Base-by-base conservation (phyloP, 208 protist species). In the Acanthamoeba sp. region DNA sequence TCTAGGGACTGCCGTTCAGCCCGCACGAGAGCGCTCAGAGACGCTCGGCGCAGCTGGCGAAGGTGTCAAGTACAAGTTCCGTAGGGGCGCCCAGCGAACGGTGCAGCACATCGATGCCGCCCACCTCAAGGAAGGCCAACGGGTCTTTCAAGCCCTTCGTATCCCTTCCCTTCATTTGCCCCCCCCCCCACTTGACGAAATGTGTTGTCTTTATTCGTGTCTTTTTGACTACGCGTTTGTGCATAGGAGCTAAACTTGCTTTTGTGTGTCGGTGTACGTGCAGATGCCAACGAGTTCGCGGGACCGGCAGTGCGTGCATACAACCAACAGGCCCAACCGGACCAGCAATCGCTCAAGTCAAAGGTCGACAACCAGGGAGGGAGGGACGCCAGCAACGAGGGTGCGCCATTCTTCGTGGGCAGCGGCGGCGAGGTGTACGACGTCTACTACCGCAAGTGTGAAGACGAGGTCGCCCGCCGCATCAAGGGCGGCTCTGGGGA, bases 391-490 rank as follows among this genome's bases (percentile, higher is more conserved):
- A 59, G 22, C n/a, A 12, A 24, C 27, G 59, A 91, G 55, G 59
- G 52, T 4, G 55, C 32, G 5, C 85, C 85, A 7, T 91, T 73
- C 55, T 91, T 91, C 62, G 55, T 91, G 24, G 57, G 85, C 7
- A 91, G 57, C 45, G 85, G 34, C 16, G 85, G 85, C 16, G 62
- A 73, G 36, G 34, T 91, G 34, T 91, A 45, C 34, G 85, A 91
- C 34, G 85, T 91, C 22, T 91, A 91, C 62, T 91, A 91, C 40
- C 52, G 62, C 52, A 91, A 91, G 62, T 91, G 85, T 12, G 52
- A 66, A 2, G 85, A 91, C 34, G 85, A 91, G 20, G 52, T 91
- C 29, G 32, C 40, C 24, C 52, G 40, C 6, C 85, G 52, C 85
- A 91, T 91, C 48, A 73, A 71, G 85, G 59, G 85, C 36, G 62